A percentile compares a stretch with the other conserved stretches of the same genome.
These are phyloP conservation scores for Solanum chilense DNA, from an alignment of 257 asterid genomes.

Conservation along the genomic window DNA sequence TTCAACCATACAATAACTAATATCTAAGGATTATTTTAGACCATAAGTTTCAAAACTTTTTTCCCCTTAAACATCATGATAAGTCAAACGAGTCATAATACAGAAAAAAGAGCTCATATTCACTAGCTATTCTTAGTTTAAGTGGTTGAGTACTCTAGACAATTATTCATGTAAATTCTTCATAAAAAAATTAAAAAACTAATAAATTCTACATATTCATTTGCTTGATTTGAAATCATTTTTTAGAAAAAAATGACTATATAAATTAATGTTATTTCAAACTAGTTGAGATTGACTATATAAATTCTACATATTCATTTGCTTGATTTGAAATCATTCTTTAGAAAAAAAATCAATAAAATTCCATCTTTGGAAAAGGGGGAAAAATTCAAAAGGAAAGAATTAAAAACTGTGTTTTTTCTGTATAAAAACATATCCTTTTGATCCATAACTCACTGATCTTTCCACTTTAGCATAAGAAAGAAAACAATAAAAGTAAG, in stretches of 20 bases:
- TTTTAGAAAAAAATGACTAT: too few relatives aligned
- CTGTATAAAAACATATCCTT: background rate
- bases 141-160: background rate
- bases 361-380: background rate
- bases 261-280: background rate
- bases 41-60: too few relatives aligned
- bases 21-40: background rate
- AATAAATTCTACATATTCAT: too few relatives aligned
- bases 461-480: constrained; percentile 9
- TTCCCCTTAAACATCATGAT: background rate
- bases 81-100: background rate
- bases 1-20: background rate
- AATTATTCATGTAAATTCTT: background rate
- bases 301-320: background rate
- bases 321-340: background rate
- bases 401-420: background rate
- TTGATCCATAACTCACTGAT: background rate
- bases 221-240: too few relatives aligned
- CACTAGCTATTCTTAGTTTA: too few relatives aligned
- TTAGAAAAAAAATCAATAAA: background rate
- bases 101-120: background rate
- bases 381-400: background rate
- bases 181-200: too few relatives aligned
- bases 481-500: constrained; percentile 2
- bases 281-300: background rate